Evolutionary conservation across 73 alveolate species (phyloP).

Genomic region (Paramecium octaurelia): DNA sequence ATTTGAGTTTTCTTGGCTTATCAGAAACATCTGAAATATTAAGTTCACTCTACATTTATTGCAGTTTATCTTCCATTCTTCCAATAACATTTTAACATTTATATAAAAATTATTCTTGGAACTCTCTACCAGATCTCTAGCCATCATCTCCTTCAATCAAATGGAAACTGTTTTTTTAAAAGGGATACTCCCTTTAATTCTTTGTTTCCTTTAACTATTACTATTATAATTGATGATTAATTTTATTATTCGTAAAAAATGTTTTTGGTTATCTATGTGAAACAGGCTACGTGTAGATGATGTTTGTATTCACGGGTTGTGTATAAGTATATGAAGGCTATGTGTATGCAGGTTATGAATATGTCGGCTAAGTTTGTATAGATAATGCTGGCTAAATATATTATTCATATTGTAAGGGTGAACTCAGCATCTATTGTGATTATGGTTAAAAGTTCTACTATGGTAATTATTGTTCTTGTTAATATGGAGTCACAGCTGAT

Average conservation of each 20-base stretch:
- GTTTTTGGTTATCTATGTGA: slow-evolving; percentile 43
- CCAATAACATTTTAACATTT: slow-evolving; percentile 27
- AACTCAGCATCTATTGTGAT: neutral
- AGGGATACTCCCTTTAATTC: neutral
- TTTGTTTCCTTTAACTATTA: neutral
- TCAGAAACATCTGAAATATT: slow-evolving; percentile 1
- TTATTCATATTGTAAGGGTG: neutral
- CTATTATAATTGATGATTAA: neutral
- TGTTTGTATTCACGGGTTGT: neutral
- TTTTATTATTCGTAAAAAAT: slow-evolving; percentile 12
- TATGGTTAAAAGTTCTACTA: neutral
- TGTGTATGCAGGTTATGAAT: neutral
- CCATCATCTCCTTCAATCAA: neutral
- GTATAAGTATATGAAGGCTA: neutral
- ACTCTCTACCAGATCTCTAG: neutral
- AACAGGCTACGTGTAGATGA: neutral
- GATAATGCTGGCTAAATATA: neutral
- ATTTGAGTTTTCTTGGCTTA: slow-evolving; percentile 2
- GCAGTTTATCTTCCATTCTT: slow-evolving; percentile 37
- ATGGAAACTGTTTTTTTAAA: neutral
- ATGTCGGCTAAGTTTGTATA: neutral
- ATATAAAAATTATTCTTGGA: neutral
- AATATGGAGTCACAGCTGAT: neutral
- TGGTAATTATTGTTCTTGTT: too few relatives aligned
- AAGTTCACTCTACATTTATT: slow-evolving; percentile 17